A percentile compares a stretch with the other conserved stretches of the same genome.
Evolutionary conservation across 257 asterid genomes (phyloP).

Genomic region (Solanum etuberosum): DNA sequence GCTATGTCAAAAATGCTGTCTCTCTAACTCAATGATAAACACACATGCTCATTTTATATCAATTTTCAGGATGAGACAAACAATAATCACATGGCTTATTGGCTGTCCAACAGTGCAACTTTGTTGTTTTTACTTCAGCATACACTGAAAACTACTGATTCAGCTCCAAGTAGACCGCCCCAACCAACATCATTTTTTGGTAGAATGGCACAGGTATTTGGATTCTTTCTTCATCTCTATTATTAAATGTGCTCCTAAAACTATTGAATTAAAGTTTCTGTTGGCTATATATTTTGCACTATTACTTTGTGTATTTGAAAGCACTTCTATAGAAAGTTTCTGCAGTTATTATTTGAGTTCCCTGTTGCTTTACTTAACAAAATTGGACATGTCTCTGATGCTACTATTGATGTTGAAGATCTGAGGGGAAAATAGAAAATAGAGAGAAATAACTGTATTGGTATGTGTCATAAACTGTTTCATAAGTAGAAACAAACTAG

Average conservation of each 20-base stretch:
- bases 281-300: not conserved
- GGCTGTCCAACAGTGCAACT: conserved; percentile 78
- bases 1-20: not conserved
- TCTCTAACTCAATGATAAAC: not conserved
- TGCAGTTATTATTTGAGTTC: not conserved
- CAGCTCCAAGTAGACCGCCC: conserved; percentile 44
- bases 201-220: conserved; percentile 57
- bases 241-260: not conserved
- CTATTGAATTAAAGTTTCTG: not conserved
- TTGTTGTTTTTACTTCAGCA: conserved; percentile 65
- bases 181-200: conserved; percentile 73
- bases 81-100: conserved; percentile 53
- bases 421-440: not conserved
- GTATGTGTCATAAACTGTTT: not conserved
- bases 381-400: not conserved
- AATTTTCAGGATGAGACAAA: conserved; percentile 52
- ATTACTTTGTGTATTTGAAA: not conserved
- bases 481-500: not conserved
- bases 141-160: conserved; percentile 34
- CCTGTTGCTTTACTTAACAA: not conserved
- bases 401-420: not conserved
- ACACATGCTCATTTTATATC: not conserved
- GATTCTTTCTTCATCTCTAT: not conserved
- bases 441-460: not conserved
- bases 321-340: not conserved